Evolutionary conservation across 139 green algal genomes (phyloP).

Genomic region (Ulvella scutata): DNA sequence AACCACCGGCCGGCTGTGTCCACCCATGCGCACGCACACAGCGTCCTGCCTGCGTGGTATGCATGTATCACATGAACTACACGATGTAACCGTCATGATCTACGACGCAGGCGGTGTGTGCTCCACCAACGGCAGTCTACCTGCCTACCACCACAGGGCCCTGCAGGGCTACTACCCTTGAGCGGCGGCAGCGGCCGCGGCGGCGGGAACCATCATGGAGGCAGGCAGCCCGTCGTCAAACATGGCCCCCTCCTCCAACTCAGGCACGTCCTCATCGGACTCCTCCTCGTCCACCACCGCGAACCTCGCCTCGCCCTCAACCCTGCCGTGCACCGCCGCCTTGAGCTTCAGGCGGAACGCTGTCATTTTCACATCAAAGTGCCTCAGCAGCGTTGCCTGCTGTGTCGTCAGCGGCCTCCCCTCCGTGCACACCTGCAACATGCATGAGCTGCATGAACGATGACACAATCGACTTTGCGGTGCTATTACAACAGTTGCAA

Average conservation of each 20-base stretch:
- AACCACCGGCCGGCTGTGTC: no score
- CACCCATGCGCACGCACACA: no score
- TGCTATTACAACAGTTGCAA: no score
- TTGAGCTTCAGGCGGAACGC: slow-evolving; percentile 56
- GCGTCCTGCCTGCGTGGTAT: no score
- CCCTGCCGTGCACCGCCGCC: background rate
- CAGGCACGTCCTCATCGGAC: background rate
- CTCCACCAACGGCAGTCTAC: no score
- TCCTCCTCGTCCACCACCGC: background rate
- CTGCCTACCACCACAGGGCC: no score
- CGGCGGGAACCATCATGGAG: background rate
- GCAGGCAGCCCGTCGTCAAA: background rate
- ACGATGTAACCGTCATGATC: no score
- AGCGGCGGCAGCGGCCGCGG: background rate
- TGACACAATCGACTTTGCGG: background rate
- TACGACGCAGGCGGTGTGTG: no score
- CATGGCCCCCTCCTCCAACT: background rate
- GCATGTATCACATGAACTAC: no score
- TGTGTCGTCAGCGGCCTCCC: slow-evolving; percentile 60
- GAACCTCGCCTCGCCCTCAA: background rate
- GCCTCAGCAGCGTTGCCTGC: slow-evolving; percentile 61
- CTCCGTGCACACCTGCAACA: slow-evolving; percentile 42
- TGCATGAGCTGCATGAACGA: background rate
- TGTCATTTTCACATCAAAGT: slow-evolving; percentile 78
- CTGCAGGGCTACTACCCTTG: no score